Conservation (phyloP, 495 filamentous ascomycete genomes). For the Xylaria scruposa region DNA sequence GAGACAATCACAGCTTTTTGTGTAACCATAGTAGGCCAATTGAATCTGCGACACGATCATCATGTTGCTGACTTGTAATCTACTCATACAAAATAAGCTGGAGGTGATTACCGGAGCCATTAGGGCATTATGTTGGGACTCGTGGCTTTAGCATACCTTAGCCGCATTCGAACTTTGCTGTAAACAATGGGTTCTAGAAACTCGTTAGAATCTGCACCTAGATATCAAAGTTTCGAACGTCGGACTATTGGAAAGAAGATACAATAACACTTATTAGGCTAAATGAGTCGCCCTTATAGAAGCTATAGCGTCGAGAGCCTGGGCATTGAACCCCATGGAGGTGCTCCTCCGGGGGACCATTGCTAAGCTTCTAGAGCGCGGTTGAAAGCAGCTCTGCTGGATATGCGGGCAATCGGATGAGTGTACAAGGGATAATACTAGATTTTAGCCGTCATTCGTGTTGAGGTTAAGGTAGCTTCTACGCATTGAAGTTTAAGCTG, state of each 20-base stretch:
- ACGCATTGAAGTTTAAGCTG: not conserved
- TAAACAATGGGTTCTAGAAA: not conserved
- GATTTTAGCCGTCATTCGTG: constrained; percentile 12
- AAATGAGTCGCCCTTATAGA: not conserved
- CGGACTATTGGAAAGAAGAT: not conserved
- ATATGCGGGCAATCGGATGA: not conserved
- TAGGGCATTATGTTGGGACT: not conserved
- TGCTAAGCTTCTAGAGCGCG: not conserved
- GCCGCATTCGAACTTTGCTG: too few species aligned
- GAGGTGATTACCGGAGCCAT: not conserved
- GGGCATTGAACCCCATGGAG: not conserved
- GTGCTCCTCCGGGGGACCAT: not conserved
- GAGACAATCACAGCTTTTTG: not conserved
- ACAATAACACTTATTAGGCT: constrained; percentile 9
- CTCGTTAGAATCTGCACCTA: not conserved
- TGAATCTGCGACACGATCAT: too few species aligned
- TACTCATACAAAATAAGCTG: not conserved
- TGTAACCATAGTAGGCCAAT: not conserved
- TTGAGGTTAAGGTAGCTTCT: not conserved
- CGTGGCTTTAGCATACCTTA: not conserved
- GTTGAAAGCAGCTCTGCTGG: not conserved
- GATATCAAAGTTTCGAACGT: not conserved
- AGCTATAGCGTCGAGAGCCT: not conserved
- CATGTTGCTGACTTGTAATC: too few species aligned
- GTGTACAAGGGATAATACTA: not conserved